phyloP scores from a whole-genome alignment of 2,329 filamentous ascomycete genomes.

The Neonectria neomacrospora region DNA sequence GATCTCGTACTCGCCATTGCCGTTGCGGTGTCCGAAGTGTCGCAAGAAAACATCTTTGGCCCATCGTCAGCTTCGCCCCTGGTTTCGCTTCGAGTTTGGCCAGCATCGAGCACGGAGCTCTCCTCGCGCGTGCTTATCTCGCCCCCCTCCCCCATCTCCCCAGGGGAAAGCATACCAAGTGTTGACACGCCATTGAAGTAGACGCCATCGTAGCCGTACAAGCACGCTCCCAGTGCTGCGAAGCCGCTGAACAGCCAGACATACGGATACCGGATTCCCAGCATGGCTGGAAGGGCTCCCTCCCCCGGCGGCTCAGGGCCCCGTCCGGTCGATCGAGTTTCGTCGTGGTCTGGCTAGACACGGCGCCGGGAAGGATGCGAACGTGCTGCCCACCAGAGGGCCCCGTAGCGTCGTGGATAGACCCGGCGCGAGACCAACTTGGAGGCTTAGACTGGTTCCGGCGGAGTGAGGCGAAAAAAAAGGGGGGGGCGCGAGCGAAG shows the following conservation, averaged over 20 bases:
- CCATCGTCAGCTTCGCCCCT: background rate
- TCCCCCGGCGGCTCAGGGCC: background rate
- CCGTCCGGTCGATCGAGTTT: conserved; percentile 1
- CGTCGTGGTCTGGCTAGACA: background rate
- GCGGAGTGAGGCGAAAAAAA: background rate
- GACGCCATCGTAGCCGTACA: conserved; percentile 52
- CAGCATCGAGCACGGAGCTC: background rate
- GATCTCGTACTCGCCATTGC: conserved; percentile 46
- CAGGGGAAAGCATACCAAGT: conserved; percentile 37
- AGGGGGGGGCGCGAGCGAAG: background rate
- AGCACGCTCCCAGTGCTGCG: conserved; percentile 50
- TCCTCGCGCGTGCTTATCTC: background rate
- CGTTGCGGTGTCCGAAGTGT: conserved; percentile 46
- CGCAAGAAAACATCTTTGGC: conserved; percentile 47
- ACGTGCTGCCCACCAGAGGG: background rate
- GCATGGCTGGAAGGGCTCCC: conserved; percentile 24
- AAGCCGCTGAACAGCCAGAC: conserved; percentile 49
- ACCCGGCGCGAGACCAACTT: conserved; percentile 7
- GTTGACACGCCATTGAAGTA: conserved; percentile 52
- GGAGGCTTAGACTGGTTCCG: background rate
- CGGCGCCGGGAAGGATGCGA: background rate
- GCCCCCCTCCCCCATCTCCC: background rate
- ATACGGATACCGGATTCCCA: conserved; percentile 45
- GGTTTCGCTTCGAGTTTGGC: background rate
- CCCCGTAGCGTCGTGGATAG: conserved; percentile 9